These are phyloP conservation scores for Begonia masoniana DNA, from an alignment of 306 rosid species.

Conservation along the genomic window DNA sequence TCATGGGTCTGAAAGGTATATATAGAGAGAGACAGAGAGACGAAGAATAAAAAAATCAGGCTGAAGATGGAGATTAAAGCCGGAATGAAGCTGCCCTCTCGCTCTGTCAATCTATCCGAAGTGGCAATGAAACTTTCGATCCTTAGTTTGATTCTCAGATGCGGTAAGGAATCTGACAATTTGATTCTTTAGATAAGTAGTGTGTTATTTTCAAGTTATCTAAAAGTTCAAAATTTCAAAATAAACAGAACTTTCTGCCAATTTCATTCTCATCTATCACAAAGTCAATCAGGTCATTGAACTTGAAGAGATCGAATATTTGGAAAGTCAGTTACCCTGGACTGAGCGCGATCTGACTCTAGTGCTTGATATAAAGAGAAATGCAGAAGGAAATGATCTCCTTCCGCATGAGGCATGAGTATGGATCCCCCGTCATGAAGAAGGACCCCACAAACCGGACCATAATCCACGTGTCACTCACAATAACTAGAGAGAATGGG, in stretches of 20 bases:
- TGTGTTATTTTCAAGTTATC: not conserved
- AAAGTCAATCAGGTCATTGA: too few relatives aligned
- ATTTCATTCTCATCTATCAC: too few relatives aligned
- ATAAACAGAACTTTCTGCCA: not conserved
- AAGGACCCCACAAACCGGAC: too few relatives aligned
- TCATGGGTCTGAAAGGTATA: slow-evolving; percentile 8
- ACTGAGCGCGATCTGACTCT: not conserved
- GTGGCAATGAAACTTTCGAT: not conserved
- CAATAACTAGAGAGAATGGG: too few relatives aligned
- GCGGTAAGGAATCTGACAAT: not conserved
- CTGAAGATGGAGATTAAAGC: not conserved
- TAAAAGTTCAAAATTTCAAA: not conserved
- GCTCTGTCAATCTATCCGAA: slow-evolving; percentile 3
- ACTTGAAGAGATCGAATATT: too few relatives aligned
- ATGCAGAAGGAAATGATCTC: too few relatives aligned
- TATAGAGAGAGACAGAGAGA: slow-evolving; percentile 41
- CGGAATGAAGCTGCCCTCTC: not conserved
- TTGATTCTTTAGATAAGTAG: not conserved
- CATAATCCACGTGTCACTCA: too few relatives aligned
- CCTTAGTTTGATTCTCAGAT: not conserved
- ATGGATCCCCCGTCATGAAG: too few relatives aligned
- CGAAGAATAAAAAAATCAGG: slow-evolving; percentile 4
- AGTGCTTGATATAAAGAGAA: not conserved
- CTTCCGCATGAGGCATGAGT: too few relatives aligned
- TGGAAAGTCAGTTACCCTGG: too few relatives aligned